Evolutionary conservation across 495 filamentous ascomycete species (phyloP).

Genomic region (Penicillium simplicissimum): DNA sequence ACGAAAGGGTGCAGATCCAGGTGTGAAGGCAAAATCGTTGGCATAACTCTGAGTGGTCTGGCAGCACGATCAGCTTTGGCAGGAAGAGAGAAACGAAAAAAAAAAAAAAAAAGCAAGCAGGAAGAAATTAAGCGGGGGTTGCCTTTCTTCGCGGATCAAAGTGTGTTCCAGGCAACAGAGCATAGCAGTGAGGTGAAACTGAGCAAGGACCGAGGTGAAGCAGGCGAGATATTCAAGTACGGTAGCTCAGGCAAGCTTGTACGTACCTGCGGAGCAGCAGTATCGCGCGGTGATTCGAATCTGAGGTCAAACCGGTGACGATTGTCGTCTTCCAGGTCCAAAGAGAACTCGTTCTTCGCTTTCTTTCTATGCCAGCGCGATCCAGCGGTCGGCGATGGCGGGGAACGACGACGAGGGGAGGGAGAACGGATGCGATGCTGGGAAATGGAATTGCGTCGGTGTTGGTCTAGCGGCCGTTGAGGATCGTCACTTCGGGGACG

Average conservation of each 20-base stretch:
- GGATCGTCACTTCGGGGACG: conserved; percentile 17
- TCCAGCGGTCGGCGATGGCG: conserved; percentile 6
- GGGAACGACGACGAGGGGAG: conserved; percentile 8
- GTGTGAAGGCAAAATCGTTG: conserved; percentile 19
- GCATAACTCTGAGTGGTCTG: conserved; percentile 37
- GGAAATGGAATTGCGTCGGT: not conserved
- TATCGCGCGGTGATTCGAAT: not conserved
- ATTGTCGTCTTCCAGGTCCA: conserved; percentile 5
- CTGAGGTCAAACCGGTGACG: conserved; percentile 1
- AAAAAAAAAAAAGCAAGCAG: not conserved
- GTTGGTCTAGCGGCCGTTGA: conserved; percentile 15
- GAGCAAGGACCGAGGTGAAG: conserved; percentile 5
- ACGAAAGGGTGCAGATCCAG: conserved; percentile 26
- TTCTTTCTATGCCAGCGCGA: not conserved
- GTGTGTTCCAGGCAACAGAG: no score
- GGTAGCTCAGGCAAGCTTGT: conserved; percentile 8
- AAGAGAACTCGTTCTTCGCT: not conserved
- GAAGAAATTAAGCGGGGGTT: not conserved
- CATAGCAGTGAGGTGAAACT: not conserved
- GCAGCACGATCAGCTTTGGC: conserved; percentile 11
- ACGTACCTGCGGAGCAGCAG: conserved; percentile 22
- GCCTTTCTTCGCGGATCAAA: not conserved
- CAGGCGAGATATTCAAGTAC: not conserved
- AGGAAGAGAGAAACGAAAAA: not conserved
- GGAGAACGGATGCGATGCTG: conserved; percentile 5